These are phyloP conservation scores for Rhynchospora pubera DNA, from an alignment of 176 grass and related monocot genomes.

Conservation along the genomic window DNA sequence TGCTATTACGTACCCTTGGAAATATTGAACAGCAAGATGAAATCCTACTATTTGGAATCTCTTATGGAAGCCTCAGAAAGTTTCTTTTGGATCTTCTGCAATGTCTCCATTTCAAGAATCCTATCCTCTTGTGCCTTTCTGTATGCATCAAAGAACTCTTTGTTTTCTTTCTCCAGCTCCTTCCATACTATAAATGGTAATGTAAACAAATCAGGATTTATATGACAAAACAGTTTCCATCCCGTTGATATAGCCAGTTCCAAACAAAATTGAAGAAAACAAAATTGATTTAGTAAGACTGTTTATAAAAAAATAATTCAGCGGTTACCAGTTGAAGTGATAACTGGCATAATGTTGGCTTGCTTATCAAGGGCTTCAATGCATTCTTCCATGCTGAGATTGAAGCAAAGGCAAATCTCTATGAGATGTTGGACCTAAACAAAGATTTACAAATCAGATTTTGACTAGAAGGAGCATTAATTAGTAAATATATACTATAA, in stretches of 20 bases:
- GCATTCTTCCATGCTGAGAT: conserved; percentile 65
- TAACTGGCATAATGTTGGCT: conserved; percentile 46
- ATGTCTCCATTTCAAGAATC: conserved; percentile 41
- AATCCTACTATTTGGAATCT: neutral
- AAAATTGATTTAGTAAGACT: no score
- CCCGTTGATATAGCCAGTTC: no score
- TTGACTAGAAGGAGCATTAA: neutral
- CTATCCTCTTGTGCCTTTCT: conserved; percentile 35
- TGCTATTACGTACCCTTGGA: no score
- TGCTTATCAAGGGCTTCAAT: conserved; percentile 55
- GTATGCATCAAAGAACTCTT: conserved; percentile 68
- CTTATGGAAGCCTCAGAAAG: conserved; percentile 30
- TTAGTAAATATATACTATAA: neutral
- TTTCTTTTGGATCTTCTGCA: conserved; percentile 53
- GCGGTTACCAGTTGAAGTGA: conserved; percentile 53
- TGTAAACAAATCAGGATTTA: neutral
- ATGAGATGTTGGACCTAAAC: conserved; percentile 73
- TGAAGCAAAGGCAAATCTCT: conserved; percentile 76
- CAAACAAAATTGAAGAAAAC: no score
- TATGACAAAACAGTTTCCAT: no score
- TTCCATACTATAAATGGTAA: conserved; percentile 43
- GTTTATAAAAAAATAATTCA: neutral
- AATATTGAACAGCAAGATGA: neutral
- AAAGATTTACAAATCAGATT: neutral
- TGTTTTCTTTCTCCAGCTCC: conserved; percentile 89